Conservation (phyloP, 306 rosid genomes). For the Acacia melanoxylon region DNA sequence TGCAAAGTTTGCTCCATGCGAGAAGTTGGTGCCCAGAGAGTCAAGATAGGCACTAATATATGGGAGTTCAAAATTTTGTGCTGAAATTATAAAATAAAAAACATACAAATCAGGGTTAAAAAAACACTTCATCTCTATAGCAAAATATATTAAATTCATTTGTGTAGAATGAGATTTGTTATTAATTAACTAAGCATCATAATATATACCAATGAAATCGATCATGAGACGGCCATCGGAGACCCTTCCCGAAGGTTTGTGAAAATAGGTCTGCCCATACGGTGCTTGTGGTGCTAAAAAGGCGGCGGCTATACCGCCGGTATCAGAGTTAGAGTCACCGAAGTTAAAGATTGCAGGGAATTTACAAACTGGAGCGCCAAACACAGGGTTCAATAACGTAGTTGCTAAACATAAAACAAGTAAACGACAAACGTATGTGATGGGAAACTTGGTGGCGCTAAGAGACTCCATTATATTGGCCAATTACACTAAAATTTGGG, state of each 20-base stretch:
- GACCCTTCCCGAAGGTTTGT: constrained; percentile 53
- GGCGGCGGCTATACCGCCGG: constrained; percentile 65
- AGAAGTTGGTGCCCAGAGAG: not conserved
- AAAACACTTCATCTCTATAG: constrained; percentile 39
- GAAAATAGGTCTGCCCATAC: constrained; percentile 62
- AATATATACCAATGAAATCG: constrained; percentile 54
- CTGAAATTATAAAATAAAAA: not conserved
- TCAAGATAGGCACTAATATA: not conserved
- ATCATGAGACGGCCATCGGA: constrained; percentile 73
- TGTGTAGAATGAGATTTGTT: too few species aligned
- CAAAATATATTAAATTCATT: constrained; percentile 15
- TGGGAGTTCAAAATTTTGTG: not conserved
- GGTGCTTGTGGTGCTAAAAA: constrained; percentile 36
- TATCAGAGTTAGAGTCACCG: constrained; percentile 79
- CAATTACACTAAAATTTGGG: not conserved
- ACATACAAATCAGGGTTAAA: not conserved
- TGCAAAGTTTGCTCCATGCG: constrained; percentile 37
- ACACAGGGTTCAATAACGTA: not conserved
- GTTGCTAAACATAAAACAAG: not conserved
- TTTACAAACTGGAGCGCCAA: constrained; percentile 28
- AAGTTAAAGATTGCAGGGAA: constrained; percentile 71
- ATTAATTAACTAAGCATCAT: too few species aligned
- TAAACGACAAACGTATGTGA: not conserved
- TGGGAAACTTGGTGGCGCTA: not conserved
- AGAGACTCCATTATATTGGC: not conserved